phyloP scores from a whole-genome alignment of 2,329 filamentous ascomycete genomes.

The Eutypa lata region DNA sequence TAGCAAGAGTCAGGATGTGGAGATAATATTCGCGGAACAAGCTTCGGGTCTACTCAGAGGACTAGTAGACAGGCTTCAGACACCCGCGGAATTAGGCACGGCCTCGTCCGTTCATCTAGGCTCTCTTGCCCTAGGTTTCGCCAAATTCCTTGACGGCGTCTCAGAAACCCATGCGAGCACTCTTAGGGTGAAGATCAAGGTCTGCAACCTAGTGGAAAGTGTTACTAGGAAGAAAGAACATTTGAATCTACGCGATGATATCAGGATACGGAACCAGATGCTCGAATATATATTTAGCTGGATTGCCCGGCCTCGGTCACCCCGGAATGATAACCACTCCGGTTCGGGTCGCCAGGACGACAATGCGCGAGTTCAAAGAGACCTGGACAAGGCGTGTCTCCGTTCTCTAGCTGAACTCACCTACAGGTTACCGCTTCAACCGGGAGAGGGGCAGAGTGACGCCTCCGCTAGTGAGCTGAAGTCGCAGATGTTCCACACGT shows the following conservation, averaged over 20 bases:
- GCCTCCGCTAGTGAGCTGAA: constrained; percentile 66
- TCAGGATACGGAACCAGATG: constrained; percentile 65
- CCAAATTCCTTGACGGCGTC: constrained; percentile 61
- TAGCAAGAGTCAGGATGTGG: constrained; percentile 53
- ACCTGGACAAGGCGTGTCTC: constrained; percentile 64
- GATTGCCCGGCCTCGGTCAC: constrained; percentile 60
- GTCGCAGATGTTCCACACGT: constrained; percentile 68
- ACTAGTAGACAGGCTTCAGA: constrained; percentile 62
- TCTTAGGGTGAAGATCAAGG: constrained; percentile 64
- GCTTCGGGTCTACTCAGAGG: constrained; percentile 61
- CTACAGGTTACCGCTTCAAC: constrained; percentile 63
- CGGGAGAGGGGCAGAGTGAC: constrained; percentile 62
- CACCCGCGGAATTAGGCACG: constrained; percentile 58
- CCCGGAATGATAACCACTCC: constrained; percentile 39
- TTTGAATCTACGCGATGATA: constrained; percentile 65
- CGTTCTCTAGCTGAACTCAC: constrained; percentile 64
- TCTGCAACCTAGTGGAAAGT: constrained; percentile 64
- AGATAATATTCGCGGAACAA: constrained; percentile 66
- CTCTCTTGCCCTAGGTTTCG: constrained; percentile 61
- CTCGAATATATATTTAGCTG: constrained; percentile 66
- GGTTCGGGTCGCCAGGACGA: constrained; percentile 54
- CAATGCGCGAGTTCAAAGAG: constrained; percentile 54
- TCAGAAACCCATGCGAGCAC: constrained; percentile 50
- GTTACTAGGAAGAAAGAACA: constrained; percentile 66
- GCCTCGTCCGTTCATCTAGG: constrained; percentile 64